Conservation (phyloP, 331 rosid genomes). For the Quercus phellos region DNA sequence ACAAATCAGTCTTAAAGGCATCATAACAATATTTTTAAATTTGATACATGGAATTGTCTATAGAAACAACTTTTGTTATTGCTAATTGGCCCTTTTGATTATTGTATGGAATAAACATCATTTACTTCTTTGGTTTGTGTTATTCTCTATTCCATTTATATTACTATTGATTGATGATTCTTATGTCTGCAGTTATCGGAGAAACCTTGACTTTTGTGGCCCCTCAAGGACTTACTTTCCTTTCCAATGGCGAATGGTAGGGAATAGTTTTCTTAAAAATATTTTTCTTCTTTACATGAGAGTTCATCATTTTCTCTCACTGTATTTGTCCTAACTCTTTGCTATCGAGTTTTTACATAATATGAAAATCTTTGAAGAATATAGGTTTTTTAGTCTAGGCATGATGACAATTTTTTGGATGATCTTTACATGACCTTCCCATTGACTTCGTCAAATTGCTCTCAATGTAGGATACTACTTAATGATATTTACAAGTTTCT, state of each 20-base stretch:
- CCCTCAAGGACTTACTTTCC: conserved; percentile 53
- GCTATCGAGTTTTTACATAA: background rate
- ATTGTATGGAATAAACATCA: background rate
- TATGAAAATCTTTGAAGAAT: background rate
- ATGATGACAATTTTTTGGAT: background rate
- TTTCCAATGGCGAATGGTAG: conserved; percentile 98
- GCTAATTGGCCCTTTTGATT: background rate
- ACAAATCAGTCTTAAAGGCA: background rate
- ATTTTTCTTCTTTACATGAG: background rate
- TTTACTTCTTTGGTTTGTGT: background rate
- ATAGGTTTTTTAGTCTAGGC: background rate
- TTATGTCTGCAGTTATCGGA: conserved; percentile 65
- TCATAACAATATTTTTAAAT: background rate
- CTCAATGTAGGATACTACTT: background rate
- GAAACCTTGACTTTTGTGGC: conserved; percentile 69
- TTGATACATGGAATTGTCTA: background rate
- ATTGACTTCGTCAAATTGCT: background rate
- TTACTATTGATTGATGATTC: conserved; percentile 19
- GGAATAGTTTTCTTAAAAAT: conserved; percentile 11
- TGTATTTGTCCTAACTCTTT: background rate
- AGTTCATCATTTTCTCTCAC: background rate
- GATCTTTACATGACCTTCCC: background rate
- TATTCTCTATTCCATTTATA: background rate
- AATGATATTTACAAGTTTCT: background rate
- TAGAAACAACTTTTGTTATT: background rate